Percentiles rank a stretch among this genome's conserved stretches.
Conservation (phyloP, 139 green algal species). For the Micromonas pusilla region DNA sequence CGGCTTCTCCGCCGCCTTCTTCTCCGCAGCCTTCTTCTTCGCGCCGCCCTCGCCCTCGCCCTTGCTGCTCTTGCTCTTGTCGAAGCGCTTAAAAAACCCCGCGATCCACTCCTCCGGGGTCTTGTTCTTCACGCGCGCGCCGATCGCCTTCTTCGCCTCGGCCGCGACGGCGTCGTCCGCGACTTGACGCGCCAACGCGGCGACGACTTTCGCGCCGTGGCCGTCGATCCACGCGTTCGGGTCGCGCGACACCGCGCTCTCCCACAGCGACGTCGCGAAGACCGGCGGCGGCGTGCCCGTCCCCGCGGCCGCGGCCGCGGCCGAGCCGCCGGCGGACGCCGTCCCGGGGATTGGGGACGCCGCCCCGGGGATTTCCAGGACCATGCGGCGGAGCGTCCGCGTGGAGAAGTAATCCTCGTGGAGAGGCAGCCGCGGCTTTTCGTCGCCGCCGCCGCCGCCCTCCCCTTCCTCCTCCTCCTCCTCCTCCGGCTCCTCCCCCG, state of each 20-base stretch:
- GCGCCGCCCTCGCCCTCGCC: not conserved
- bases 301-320: too few relatives aligned
- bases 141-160: too few relatives aligned
- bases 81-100: not conserved
- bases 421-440: not conserved
- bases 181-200: not conserved
- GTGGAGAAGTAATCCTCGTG: constrained; percentile 4
- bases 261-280: constrained; percentile 3
- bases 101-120: not conserved
- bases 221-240: not conserved
- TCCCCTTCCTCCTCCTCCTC: not conserved
- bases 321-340: too few relatives aligned
- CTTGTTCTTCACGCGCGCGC: not conserved
- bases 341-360: not conserved
- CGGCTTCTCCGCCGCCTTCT: not conserved
- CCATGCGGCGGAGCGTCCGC: constrained; percentile 7
- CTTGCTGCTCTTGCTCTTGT: not conserved
- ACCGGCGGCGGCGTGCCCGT: not conserved
- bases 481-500: not conserved
- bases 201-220: constrained; percentile 21
- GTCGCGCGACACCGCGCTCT: not conserved
- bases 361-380: not conserved
- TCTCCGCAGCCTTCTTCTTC: too few relatives aligned
- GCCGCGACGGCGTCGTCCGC: constrained; percentile 1
- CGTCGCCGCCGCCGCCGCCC: not conserved